Conservation (phyloP, 495 filamentous ascomycete species). For the Xylaria acuta region DNA sequence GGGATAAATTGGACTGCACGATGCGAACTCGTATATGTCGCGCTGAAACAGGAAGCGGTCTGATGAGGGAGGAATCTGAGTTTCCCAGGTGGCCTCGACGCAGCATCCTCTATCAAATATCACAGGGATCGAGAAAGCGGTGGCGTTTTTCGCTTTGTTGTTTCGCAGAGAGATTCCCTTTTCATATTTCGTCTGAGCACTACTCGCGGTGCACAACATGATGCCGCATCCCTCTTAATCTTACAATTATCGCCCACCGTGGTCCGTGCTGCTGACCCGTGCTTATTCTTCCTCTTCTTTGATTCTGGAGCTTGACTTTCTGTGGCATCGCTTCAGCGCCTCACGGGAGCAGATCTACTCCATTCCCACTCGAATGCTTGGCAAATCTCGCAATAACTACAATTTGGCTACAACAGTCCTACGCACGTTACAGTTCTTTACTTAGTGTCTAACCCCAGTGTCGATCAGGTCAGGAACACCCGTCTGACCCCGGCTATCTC, state of each 20-base stretch:
- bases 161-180: background rate
- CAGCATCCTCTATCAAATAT: background rate
- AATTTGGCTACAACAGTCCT: background rate
- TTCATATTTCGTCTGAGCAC: background rate
- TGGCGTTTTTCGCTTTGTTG: slow-evolving; percentile 2
- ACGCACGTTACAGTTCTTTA: background rate
- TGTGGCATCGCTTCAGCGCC: too few relatives aligned
- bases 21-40: background rate
- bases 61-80: background rate
- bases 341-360: background rate
- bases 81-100: background rate
- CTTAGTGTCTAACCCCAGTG: background rate
- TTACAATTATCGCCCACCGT: background rate
- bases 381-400: background rate
- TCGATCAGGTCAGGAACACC: slow-evolving; percentile 12
- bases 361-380: background rate
- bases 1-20: slow-evolving; percentile 7
- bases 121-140: background rate
- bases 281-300: background rate
- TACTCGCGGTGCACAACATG: slow-evolving; percentile 12
- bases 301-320: background rate
- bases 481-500: background rate
- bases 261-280: background rate
- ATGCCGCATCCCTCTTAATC: slow-evolving; percentile 12
- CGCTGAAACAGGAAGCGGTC: background rate